Conservation (phyloP, 2,329 filamentous ascomycete species). For the Rhynchosporium graminicola region DNA sequence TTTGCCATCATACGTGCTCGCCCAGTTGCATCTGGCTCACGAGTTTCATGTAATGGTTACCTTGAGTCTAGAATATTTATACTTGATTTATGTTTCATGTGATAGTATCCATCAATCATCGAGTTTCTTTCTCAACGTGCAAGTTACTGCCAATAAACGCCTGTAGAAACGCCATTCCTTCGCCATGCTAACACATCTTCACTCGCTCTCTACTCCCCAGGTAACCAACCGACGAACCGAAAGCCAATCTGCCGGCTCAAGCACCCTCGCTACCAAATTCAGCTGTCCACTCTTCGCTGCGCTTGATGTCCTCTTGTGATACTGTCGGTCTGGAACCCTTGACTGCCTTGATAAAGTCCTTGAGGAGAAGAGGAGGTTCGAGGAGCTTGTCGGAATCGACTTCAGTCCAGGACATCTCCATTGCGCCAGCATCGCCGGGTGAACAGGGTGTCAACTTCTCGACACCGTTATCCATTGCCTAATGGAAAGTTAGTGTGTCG, state of each 20-base stretch:
- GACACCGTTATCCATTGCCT: constrained; percentile 70
- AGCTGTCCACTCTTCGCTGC: constrained; percentile 89
- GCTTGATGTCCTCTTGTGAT: constrained; percentile 78
- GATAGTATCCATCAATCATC: constrained; percentile 20
- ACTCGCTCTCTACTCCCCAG: neutral
- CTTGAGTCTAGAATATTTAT: constrained; percentile 1
- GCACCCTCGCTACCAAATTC: constrained; percentile 91
- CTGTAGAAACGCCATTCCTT: constrained; percentile 27
- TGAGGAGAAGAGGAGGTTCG: constrained; percentile 82
- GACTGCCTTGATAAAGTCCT: constrained; percentile 93
- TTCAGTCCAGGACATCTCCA: constrained; percentile 92
- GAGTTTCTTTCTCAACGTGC: constrained; percentile 7
- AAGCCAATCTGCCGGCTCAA: constrained; percentile 24
- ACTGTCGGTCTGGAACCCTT: constrained; percentile 88
- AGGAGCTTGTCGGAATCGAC: constrained; percentile 81
- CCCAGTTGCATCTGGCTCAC: too few species aligned
- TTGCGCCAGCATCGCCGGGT: constrained; percentile 80
- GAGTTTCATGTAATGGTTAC: neutral
- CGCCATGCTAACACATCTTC: constrained; percentile 28
- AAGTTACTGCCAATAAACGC: constrained; percentile 22
- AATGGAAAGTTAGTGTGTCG: constrained; percentile 18
- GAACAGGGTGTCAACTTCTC: constrained; percentile 86
- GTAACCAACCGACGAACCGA: neutral
- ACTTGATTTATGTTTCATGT: constrained; percentile 17
- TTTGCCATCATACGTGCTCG: too few species aligned